Evolutionary conservation across 768 basidiomycete species (phyloP).

Genomic region (Boletellus sp.): DNA sequence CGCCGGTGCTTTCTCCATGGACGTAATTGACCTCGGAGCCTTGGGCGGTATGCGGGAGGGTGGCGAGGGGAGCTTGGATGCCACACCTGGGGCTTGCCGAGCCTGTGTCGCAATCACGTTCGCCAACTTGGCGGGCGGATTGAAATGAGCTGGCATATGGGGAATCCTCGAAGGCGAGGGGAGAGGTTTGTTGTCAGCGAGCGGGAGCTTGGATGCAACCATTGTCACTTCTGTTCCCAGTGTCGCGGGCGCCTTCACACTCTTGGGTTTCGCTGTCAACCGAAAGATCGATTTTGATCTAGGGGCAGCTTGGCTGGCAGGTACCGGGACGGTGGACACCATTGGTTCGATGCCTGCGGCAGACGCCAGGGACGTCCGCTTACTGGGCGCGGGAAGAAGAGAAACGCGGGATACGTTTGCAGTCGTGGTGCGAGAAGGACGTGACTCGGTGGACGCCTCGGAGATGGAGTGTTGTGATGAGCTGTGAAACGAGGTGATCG

Average conservation of each 20-base stretch:
- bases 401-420: constrained; percentile 20
- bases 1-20: constrained; percentile 5
- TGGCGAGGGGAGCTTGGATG: constrained; percentile 21
- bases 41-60: constrained; percentile 15
- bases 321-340: neutral
- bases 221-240: neutral
- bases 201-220: constrained; percentile 17
- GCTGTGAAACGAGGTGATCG: constrained; percentile 23
- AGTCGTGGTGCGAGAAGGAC: constrained; percentile 6
- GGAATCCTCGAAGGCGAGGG: constrained; percentile 18
- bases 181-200: neutral
- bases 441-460: constrained; percentile 11
- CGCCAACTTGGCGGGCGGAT: constrained; percentile 29
- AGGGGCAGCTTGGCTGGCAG: neutral
- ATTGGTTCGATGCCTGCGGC: constrained; percentile 19
- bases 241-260: constrained; percentile 11
- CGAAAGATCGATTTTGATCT: constrained; percentile 32
- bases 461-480: constrained; percentile 22
- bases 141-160: constrained; percentile 23
- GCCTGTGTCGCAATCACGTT: constrained; percentile 27
- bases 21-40: constrained; percentile 2
- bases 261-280: constrained; percentile 25
- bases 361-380: constrained; percentile 29
- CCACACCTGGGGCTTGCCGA: constrained; percentile 3
- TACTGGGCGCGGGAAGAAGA: constrained; percentile 21